Evolutionary conservation across 768 basidiomycete genomes (phyloP), one percentile per base, ranked within the genome.

Genomic region (Gyrodon lividus): DNA sequence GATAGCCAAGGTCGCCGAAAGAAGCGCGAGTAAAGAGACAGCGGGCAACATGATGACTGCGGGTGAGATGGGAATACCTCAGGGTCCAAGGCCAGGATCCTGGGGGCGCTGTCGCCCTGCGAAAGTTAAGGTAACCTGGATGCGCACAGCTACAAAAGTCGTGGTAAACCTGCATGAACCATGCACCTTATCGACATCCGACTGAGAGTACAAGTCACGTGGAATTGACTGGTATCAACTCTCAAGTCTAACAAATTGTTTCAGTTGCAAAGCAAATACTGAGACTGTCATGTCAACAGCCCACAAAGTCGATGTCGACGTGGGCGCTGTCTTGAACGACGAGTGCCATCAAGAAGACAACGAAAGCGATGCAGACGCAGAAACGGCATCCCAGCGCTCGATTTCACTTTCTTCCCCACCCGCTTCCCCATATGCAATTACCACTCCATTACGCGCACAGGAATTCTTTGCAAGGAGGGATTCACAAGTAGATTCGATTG

Each of bases 351-450:
- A 45, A 55, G 50, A 50, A 16, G 69, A 69, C 47, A 61, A 50
- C 51, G 78, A 77, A 49, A 77, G 77, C 60, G 77, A 81, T 56
- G 76, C 73, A 51, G 87, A 87, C 56, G 82, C 77, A 51, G 89
- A 91, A 62, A 89, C 87, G 5, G 87, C 89, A 14, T 89, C 87
- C 8, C 86, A 88, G 60, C 81, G 78, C 35, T 91, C 89, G 1
- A 86, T 91, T 45, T 79, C 87, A 20, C 81, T 91, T 37, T 83
- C 82, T 26, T 88, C 87, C 3, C 78, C 86, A 2, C 66, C 81
- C 13, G 65, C 52, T 42, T 89, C 88, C 6, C 78, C 77, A 5
- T 70, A 73, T 46, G 73, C 71, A 17, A 42, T 54, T 31, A 35
- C 43, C 47, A 52, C 59, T 20, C 47, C 69, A 34, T 33, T 62